Conservation (phyloP, 805 yeast species). For the Lachancea fermentati region DNA sequence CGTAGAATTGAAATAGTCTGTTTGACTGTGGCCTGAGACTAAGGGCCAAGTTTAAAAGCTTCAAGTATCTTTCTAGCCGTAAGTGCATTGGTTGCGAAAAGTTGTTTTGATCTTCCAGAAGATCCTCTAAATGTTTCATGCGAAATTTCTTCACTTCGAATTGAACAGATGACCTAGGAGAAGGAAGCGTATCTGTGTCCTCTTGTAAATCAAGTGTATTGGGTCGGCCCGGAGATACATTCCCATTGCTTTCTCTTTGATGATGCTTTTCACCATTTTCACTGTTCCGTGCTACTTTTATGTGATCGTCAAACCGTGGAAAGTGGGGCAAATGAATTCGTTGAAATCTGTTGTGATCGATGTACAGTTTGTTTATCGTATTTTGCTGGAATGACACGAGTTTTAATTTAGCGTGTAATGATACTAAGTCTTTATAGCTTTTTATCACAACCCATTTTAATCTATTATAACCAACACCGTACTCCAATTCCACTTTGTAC, state of each 20-base stretch:
- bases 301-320: slow-evolving; percentile 23
- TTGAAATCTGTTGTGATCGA: slow-evolving; percentile 22
- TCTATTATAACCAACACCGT: slow-evolving; percentile 78
- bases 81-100: slow-evolving; percentile 24
- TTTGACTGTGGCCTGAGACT: slow-evolving; percentile 77
- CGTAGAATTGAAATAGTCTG: slow-evolving; percentile 78
- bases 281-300: slow-evolving; percentile 1
- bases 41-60: slow-evolving; percentile 50
- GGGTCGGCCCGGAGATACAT: neutral
- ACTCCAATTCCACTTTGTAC: slow-evolving; percentile 72
- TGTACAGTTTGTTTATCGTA: slow-evolving; percentile 26
- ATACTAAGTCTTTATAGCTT: slow-evolving; percentile 64
- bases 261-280: neutral
- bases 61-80: slow-evolving; percentile 60
- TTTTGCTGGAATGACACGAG: slow-evolving; percentile 44
- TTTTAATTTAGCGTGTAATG: slow-evolving; percentile 63
- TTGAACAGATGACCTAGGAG: slow-evolving; percentile 16
- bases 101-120: slow-evolving; percentile 26
- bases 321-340: slow-evolving; percentile 27
- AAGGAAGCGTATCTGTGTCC: slow-evolving; percentile 2
- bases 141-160: slow-evolving; percentile 19
- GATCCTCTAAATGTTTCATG: slow-evolving; percentile 27
- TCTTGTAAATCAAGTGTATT: neutral
- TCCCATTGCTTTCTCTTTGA: neutral
- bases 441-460: slow-evolving; percentile 76